Evolutionary conservation across 768 basidiomycete genomes (phyloP), one percentile per base, ranked within the genome.

Genomic region (Lactifluus volemus): DNA sequence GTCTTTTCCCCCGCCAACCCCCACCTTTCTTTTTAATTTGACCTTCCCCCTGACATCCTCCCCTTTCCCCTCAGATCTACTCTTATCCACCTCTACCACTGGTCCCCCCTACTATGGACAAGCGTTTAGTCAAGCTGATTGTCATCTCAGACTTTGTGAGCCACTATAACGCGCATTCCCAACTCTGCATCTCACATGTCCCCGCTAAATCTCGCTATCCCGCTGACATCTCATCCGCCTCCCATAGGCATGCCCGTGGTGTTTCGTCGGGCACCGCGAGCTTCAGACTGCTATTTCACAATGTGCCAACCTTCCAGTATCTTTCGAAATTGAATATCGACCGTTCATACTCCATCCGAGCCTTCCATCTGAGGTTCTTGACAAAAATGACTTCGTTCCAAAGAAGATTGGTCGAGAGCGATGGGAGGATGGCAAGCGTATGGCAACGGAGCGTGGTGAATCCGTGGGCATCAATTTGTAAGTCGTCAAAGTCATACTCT

Each of bases 281-380:
- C 68, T 78, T 57, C 68, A 73, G 61, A 65, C 58, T 34, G 77
- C 76, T 36, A 71, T 78, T 50, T 68, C 73, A 15, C 68, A 71
- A 54, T 71, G 67, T 49, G 57, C 64, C 15, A 69, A 75, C 60
- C 67, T 73, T 14, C 70, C 72, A 5, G 39, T 69, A 29, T 52
- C 66, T 25, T 75, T 79, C 68, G 72, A 76, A 42, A 67, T 79
- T 64, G 77, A 80, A 65, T 76, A 79, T 69, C 70, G 76, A 44
- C 81, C 81, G 4, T 82, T 74, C 72, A 65, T 75, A 39, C 75
- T 82, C 38, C 73, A 79, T 63, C 73, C 73, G 3, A 67, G 70
- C 7, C 60, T 79, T 56, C 67, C 70, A 42, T 66, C 67, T 62
- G 65, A 73, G 39, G 61, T 69, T 44, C 12, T 68, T 1, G 69